Conservation (phyloP, 2,329 filamentous ascomycete genomes). For the Paecilomyces formosus region DNA sequence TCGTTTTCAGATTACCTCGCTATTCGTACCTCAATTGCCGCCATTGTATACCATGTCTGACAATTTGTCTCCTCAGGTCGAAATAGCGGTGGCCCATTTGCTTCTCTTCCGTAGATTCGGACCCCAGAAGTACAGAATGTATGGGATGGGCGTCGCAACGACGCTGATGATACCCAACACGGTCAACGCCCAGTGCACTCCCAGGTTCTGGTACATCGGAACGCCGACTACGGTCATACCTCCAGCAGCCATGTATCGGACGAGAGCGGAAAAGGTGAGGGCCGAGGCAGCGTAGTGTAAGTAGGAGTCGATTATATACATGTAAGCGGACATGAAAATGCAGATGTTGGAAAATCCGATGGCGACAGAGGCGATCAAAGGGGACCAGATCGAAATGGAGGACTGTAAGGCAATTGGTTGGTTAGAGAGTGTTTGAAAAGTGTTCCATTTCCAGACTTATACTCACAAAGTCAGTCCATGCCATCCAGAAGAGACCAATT, state of each 20-base stretch:
- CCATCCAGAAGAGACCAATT: constrained; percentile 52
- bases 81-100: not conserved
- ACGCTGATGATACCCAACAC: constrained; percentile 33
- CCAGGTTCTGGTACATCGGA: constrained; percentile 35
- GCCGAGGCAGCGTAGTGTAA: constrained; percentile 46
- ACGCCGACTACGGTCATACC: constrained; percentile 29
- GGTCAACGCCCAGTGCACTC: constrained; percentile 37
- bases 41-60: not conserved
- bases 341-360: constrained; percentile 47
- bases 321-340: constrained; percentile 46
- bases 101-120: not conserved
- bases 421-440: not conserved
- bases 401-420: constrained; percentile 12
- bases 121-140: constrained; percentile 6
- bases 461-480: constrained; percentile 40
- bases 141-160: constrained; percentile 38
- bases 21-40: too few species aligned
- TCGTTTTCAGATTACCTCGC: too few species aligned
- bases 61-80: not conserved
- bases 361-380: constrained; percentile 42
- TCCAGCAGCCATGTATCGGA: constrained; percentile 33
- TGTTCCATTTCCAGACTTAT: not conserved
- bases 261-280: constrained; percentile 37
- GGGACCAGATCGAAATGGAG: constrained; percentile 45
- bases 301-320: constrained; percentile 54